phyloP scores from a whole-genome alignment of 2,329 filamentous ascomycete species.

The Periconia digitata region DNA sequence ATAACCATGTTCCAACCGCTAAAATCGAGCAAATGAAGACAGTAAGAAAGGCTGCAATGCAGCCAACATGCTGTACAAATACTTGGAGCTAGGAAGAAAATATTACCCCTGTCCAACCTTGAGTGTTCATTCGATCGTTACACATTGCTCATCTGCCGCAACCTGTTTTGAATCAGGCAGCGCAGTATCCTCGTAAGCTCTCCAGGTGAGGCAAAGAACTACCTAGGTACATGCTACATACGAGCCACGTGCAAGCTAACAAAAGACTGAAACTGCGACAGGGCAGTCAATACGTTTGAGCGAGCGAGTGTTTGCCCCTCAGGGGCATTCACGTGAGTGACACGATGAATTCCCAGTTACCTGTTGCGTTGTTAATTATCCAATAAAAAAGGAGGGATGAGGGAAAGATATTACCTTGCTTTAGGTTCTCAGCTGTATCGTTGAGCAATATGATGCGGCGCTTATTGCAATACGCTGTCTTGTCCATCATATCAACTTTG shows the following conservation, averaged over 20 bases:
- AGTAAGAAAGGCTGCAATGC: not conserved
- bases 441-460: constrained; percentile 85
- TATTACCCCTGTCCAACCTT: not conserved
- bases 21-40: not conserved
- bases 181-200: not conserved
- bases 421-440: constrained; percentile 90
- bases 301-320: not conserved
- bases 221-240: not conserved
- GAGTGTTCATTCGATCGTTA: not conserved
- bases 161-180: not conserved
- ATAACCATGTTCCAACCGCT: not conserved
- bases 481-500: constrained; percentile 98
- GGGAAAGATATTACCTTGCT: constrained; percentile 66
- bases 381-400: not conserved
- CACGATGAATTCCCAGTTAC: constrained; percentile 37
- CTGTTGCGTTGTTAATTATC: constrained; percentile 17
- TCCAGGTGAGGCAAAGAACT: not conserved
- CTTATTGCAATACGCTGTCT: constrained; percentile 95
- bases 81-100: not conserved
- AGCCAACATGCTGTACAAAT: not conserved
- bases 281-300: not conserved
- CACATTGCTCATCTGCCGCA: not conserved
- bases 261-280: not conserved
- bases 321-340: constrained; percentile 19
- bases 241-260: too few species aligned